phyloP scores from a whole-genome alignment of 2,329 filamentous ascomycete genomes.

The Chaetomiaceae sp. region DNA sequence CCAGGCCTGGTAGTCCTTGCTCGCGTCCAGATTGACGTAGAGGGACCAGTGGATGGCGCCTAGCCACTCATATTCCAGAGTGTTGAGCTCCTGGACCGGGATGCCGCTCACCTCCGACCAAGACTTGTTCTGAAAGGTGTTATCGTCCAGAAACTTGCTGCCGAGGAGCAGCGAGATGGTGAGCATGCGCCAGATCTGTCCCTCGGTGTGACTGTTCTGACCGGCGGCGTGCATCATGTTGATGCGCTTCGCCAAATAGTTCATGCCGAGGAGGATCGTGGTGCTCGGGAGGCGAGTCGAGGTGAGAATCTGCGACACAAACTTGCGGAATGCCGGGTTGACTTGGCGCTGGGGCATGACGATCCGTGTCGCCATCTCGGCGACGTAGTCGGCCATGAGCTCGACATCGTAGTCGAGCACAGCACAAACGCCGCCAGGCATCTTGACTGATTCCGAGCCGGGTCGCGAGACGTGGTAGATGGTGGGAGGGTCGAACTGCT shows the following conservation, averaged over 20 bases:
- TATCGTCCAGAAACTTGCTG: constrained; percentile 95
- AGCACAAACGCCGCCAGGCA: constrained; percentile 81
- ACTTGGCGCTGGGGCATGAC: constrained; percentile 51
- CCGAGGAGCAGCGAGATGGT: constrained; percentile 81
- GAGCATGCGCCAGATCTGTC: constrained; percentile 80
- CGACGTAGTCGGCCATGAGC: constrained; percentile 90
- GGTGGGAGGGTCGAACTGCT: constrained; percentile 36
- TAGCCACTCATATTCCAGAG: constrained; percentile 84
- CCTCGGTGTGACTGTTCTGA: constrained; percentile 56
- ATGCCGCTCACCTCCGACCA: constrained; percentile 96
- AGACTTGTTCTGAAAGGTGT: constrained; percentile 94
- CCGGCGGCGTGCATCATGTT: constrained; percentile 61
- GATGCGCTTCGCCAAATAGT: constrained; percentile 81
- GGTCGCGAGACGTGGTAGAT: constrained; percentile 7
- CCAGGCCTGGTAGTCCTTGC: constrained; percentile 65
- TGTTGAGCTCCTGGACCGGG: constrained; percentile 75
- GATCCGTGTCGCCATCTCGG: constrained; percentile 71
- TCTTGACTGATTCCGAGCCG: constrained; percentile 39
- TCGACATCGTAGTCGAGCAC: constrained; percentile 97
- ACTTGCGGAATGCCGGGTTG: constrained; percentile 78
- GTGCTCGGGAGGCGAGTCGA: constrained; percentile 87
- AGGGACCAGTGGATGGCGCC: constrained; percentile 76
- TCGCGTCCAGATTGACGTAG: constrained; percentile 76
- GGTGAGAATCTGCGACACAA: constrained; percentile 83
- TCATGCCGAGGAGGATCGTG: constrained; percentile 84